Percentiles rank a stretch among this genome's conserved stretches.
Evolutionary conservation across 1,139 yeast species (phyloP).

Genomic region (Hyphopichia wangnamkhiaoensis): DNA sequence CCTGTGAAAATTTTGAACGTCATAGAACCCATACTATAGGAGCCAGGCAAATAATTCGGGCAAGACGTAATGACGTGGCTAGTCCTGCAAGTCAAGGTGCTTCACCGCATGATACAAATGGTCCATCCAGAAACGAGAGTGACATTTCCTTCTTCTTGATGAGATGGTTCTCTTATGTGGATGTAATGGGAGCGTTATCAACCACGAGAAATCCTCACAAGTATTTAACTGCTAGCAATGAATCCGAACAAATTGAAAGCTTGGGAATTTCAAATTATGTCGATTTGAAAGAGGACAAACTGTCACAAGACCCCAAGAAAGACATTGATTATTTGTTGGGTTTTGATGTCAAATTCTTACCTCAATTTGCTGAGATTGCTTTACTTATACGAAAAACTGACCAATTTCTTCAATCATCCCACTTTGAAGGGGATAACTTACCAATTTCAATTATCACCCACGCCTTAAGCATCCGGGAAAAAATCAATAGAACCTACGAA

Average conservation of each 20-base stretch:
- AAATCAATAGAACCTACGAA: slow-evolving; percentile 30
- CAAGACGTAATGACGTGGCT: slow-evolving; percentile 28
- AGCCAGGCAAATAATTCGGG: slow-evolving; percentile 65
- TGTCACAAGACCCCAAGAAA: slow-evolving; percentile 27
- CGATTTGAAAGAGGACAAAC: slow-evolving; percentile 1
- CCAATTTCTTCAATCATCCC: slow-evolving; percentile 14
- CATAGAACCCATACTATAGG: slow-evolving; percentile 72
- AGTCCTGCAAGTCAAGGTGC: background rate
- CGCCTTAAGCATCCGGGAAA: slow-evolving; percentile 50
- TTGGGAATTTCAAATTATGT: slow-evolving; percentile 7
- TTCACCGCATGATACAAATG: background rate
- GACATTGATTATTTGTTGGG: slow-evolving; percentile 63
- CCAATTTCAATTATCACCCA: slow-evolving; percentile 39
- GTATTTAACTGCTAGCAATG: slow-evolving; percentile 21
- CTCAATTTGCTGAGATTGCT: slow-evolving; percentile 49
- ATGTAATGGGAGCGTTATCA: slow-evolving; percentile 63
- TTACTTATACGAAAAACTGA: slow-evolving; percentile 44
- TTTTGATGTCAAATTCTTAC: slow-evolving; percentile 55
- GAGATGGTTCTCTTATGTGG: slow-evolving; percentile 74
- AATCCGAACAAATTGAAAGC: slow-evolving; percentile 19
- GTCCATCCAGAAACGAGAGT: slow-evolving; percentile 22
- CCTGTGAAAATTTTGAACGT: slow-evolving; percentile 46
- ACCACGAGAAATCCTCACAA: slow-evolving; percentile 34
- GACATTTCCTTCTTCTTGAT: slow-evolving; percentile 60
- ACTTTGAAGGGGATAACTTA: slow-evolving; percentile 7